Conservation (phyloP, 257 asterid species). For the Cynanchum wilfordii region DNA sequence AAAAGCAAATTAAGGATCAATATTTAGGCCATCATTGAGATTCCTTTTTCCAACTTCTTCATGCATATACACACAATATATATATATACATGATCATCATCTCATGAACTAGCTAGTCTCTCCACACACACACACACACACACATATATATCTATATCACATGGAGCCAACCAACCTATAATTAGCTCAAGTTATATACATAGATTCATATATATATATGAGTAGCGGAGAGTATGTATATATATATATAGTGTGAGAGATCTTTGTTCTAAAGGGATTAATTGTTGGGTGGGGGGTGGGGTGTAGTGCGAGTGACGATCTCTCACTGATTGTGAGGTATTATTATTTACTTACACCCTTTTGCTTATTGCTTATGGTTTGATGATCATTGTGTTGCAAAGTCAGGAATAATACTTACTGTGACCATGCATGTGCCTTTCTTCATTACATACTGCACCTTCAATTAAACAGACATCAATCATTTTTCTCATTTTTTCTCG, state of each 20-base stretch:
- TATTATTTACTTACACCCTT: not conserved
- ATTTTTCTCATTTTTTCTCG: not conserved
- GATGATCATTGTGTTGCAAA: conserved; percentile 5
- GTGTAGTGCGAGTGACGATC: not conserved
- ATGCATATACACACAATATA: no score
- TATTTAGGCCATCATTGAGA: not conserved
- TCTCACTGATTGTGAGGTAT: conserved; percentile 3
- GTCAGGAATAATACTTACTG: conserved; percentile 3
- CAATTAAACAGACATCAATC: not conserved
- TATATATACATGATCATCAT: not conserved
- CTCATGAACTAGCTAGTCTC: not conserved
- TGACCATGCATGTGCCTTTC: not conserved
- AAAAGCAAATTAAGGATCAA: not conserved
- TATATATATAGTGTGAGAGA: not conserved
- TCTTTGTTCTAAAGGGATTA: not conserved
- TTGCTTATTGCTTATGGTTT: not conserved
- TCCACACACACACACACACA: no score
- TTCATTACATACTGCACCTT: not conserved
- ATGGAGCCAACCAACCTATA: not conserved
- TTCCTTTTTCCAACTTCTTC: not conserved
- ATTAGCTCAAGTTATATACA: not conserved
- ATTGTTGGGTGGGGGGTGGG: no score
- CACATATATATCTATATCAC: not conserved
- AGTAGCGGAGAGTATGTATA: not conserved
- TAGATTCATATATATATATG: no score